Conservation (phyloP, 768 basidiomycete genomes). For the Mycena epipterygia region DNA sequence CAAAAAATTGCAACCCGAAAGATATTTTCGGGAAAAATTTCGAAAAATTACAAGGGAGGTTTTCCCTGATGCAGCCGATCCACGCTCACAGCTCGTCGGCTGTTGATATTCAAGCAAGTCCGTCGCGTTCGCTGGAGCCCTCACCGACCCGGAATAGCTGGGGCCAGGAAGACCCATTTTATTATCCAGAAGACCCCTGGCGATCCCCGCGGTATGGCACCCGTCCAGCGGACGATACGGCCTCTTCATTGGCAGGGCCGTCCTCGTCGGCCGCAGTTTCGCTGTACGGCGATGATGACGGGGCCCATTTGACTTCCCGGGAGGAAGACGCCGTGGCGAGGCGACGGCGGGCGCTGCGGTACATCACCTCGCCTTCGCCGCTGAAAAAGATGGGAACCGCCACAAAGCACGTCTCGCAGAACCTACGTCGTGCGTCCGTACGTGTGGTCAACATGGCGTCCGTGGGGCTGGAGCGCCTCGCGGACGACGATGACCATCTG, state of each 20-base stretch:
- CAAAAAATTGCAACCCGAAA: no score
- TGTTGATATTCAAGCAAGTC: conserved; percentile 18
- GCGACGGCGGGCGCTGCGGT: conserved; percentile 59
- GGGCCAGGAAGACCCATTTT: conserved; percentile 60
- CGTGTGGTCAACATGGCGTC: conserved; percentile 86
- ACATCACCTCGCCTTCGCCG: conserved; percentile 69
- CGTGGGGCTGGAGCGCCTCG: conserved; percentile 69
- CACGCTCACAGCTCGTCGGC: conserved; percentile 31
- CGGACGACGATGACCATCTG: conserved; percentile 56
- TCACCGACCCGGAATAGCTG: conserved; percentile 34
- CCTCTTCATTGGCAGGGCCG: conserved; percentile 60
- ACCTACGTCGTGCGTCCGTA: conserved; percentile 73
- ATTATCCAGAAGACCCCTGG: conserved; percentile 54
- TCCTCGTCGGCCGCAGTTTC: no score
- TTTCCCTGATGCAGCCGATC: no score
- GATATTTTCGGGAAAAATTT: no score
- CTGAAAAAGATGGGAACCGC: conserved; percentile 72
- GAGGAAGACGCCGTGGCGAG: conserved; percentile 42
- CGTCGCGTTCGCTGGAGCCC: conserved; percentile 30
- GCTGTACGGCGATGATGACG: conserved; percentile 67
- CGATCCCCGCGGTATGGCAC: conserved; percentile 49
- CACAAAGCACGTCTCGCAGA: conserved; percentile 69
- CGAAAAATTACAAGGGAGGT: no score
- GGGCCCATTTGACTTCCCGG: conserved; percentile 66
- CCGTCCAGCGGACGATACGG: conserved; percentile 46